These are phyloP conservation scores for Penicillium herquei DNA, from an alignment of 495 filamentous ascomycete genomes.

Conservation along the genomic window DNA sequence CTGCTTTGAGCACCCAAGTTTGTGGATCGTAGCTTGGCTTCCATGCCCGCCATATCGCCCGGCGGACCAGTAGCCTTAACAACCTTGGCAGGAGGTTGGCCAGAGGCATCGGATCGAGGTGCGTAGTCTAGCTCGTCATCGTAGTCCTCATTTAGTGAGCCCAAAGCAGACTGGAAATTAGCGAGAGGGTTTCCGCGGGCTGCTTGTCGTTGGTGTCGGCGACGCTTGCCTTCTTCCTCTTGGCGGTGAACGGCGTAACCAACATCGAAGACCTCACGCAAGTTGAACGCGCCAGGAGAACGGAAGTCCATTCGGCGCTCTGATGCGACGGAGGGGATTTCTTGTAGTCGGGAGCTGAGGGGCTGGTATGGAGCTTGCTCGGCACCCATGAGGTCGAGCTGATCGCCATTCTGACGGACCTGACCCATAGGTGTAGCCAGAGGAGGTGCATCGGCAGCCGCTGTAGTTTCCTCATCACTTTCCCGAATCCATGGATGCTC, in stretches of 20 bases:
- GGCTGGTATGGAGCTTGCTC: constrained; percentile 45
- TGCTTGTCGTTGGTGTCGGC: constrained; percentile 68
- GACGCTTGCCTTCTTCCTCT: constrained; percentile 91
- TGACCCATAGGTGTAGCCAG: constrained; percentile 63
- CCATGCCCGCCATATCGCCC: constrained; percentile 71
- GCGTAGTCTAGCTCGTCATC: constrained; percentile 55
- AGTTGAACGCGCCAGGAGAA: constrained; percentile 89
- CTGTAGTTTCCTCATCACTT: constrained; percentile 69
- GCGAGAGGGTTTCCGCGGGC: constrained; percentile 54
- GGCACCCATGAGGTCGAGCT: constrained; percentile 30
- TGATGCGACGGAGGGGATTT: constrained; percentile 51
- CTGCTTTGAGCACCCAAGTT: constrained; percentile 57
- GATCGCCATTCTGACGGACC: constrained; percentile 41
- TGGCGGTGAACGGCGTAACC: constrained; percentile 94
- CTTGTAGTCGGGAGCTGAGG: constrained; percentile 46
- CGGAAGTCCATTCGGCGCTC: constrained; percentile 85
- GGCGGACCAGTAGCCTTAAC: constrained; percentile 58
- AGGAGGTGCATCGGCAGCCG: constrained; percentile 75
- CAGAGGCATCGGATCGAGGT: constrained; percentile 41
- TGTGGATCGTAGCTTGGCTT: constrained; percentile 80
- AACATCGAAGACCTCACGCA: constrained; percentile 96
- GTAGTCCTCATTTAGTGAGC: constrained; percentile 67
- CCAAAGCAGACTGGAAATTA: constrained; percentile 53
- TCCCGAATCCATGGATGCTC: constrained; percentile 87
- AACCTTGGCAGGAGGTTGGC: constrained; percentile 61